Evolutionary conservation across 257 asterid species (phyloP).

Genomic region (Vinca minor): DNA sequence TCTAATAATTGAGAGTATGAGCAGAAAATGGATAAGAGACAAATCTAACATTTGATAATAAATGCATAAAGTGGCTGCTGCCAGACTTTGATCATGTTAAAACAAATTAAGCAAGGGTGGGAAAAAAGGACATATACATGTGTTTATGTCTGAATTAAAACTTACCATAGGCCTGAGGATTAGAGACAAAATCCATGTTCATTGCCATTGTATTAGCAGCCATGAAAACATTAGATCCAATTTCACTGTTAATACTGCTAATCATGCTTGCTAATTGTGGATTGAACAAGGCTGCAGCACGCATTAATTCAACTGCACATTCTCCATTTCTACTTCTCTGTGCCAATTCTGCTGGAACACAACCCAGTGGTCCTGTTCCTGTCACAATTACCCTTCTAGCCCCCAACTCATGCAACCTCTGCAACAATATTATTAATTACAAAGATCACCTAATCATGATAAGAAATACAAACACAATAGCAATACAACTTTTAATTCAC

Average conservation of each 20-base stretch:
- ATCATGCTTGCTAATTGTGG: conserved; percentile 54
- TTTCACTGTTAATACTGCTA: conserved; percentile 30
- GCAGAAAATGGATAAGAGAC: too few relatives aligned
- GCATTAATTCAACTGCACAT: conserved; percentile 50
- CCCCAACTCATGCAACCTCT: conserved; percentile 63
- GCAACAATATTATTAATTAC: conserved; percentile 18
- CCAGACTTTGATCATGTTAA: too few relatives aligned
- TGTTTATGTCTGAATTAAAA: too few relatives aligned
- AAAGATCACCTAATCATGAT: too few relatives aligned
- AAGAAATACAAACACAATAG: too few relatives aligned
- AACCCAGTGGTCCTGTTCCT: conserved; percentile 81
- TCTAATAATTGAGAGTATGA: too few relatives aligned
- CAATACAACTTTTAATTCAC: too few relatives aligned
- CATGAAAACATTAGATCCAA: conserved; percentile 51
- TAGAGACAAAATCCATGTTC: conserved; percentile 48
- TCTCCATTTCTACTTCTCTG: conserved; percentile 54
- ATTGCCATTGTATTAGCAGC: conserved; percentile 54
- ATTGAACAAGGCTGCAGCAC: conserved; percentile 53
- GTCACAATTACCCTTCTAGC: conserved; percentile 57
- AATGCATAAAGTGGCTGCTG: too few relatives aligned
- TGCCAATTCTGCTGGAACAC: conserved; percentile 81
- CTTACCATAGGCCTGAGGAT: conserved; percentile 72
- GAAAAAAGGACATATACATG: too few relatives aligned
- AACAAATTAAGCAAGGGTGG: too few relatives aligned
- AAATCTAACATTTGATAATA: too few relatives aligned